Conservation (phyloP, 2,329 filamentous ascomycete species). For the Fusarium sp. region DNA sequence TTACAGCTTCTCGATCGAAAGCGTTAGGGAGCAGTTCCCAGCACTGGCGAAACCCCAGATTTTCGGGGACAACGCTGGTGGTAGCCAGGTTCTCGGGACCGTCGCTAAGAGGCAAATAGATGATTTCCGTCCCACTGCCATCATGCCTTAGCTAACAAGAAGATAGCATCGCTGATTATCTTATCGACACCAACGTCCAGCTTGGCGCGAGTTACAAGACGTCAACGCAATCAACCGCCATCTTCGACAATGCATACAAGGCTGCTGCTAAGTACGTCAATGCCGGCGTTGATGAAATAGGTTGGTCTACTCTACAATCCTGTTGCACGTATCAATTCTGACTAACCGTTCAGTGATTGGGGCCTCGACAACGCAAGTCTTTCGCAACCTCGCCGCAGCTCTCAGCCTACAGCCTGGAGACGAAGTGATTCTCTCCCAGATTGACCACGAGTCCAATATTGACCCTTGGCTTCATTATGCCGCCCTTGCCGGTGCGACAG, state of each 20-base stretch:
- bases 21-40: background rate
- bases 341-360: background rate
- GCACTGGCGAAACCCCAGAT: slow-evolving; percentile 1
- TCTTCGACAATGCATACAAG: slow-evolving; percentile 5
- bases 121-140: background rate
- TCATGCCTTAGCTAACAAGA: background rate
- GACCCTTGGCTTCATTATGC: slow-evolving; percentile 7
- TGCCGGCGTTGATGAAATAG: background rate
- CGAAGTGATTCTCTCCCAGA: background rate
- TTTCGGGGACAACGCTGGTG: slow-evolving; percentile 10
- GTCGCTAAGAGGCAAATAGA: background rate
- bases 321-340: background rate
- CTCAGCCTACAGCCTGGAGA: slow-evolving; percentile 4
- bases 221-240: slow-evolving; percentile 7
- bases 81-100: slow-evolving; percentile 6
- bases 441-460: slow-evolving; percentile 13
- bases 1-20: background rate
- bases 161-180: slow-evolving; percentile 1
- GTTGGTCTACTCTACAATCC: background rate
- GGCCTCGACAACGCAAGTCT: slow-evolving; percentile 5
- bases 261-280: slow-evolving; percentile 6
- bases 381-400: slow-evolving; percentile 5
- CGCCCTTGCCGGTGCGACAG: background rate
- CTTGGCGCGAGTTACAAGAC: slow-evolving; percentile 10
- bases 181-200: background rate